Conservation (phyloP, 805 yeast species). For the Isabelozyma pseudorhagii region DNA sequence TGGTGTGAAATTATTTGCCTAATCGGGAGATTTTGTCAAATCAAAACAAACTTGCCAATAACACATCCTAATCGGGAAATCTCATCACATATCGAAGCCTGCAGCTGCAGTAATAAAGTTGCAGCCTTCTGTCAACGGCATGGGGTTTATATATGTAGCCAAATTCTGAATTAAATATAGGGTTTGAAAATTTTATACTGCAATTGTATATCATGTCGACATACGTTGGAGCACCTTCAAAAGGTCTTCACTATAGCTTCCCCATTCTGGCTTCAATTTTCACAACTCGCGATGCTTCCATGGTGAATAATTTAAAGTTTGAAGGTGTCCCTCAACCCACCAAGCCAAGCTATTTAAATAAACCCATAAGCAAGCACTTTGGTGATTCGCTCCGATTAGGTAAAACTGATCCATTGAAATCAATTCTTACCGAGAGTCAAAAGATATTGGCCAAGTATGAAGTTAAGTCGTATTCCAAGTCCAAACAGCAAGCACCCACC, state of each 20-base stretch:
- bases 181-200: neutral
- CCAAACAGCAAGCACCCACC: neutral
- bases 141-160: neutral
- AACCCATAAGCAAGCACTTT: slow-evolving; percentile 1
- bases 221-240: slow-evolving; percentile 8
- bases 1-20: neutral
- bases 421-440: neutral
- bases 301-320: slow-evolving; percentile 10
- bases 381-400: neutral
- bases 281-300: slow-evolving; percentile 7
- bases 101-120: neutral
- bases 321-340: slow-evolving; percentile 6
- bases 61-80: neutral
- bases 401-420: neutral
- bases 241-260: slow-evolving; percentile 11
- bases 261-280: slow-evolving; percentile 4
- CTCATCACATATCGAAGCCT: neutral
- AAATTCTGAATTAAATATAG: neutral
- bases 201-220: slow-evolving; percentile 1
- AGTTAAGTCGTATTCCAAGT: neutral
- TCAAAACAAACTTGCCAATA: neutral
- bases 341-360: neutral
- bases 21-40: neutral
- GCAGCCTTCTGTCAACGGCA: neutral
- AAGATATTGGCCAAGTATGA: neutral